Percentiles rank a stretch among this genome's conserved stretches.
Evolutionary conservation across 1,284 basidiomycete genomes (phyloP).

Genomic region (Jaminaea rosea): DNA sequence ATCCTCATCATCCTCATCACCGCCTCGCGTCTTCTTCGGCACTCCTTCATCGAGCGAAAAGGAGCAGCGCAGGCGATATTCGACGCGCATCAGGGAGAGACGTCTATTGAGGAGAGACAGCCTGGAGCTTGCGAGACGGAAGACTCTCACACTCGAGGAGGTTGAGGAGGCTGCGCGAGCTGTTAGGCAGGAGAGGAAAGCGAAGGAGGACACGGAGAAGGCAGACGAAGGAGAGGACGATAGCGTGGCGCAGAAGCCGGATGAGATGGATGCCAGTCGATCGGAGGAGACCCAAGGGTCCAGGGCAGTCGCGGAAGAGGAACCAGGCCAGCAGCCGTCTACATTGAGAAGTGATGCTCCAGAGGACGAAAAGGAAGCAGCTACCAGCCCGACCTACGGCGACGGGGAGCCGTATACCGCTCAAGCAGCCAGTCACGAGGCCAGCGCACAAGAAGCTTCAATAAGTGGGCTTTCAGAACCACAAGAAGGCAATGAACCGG

Average conservation of each 20-base stretch:
- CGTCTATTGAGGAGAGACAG: background rate
- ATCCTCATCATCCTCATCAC: background rate
- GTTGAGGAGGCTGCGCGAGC: background rate
- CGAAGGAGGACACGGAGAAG: background rate
- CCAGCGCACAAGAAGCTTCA: too few species aligned
- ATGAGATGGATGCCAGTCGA: background rate
- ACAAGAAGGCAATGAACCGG: too few species aligned
- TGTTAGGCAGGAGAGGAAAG: background rate
- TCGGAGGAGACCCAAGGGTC: too few species aligned
- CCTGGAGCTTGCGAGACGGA: background rate
- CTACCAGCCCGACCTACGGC: too few species aligned
- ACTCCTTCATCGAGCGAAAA: background rate
- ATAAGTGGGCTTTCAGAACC: too few species aligned
- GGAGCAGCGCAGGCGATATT: background rate
- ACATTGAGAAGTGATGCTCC: too few species aligned
- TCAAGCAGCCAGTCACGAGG: too few species aligned
- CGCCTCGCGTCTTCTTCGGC: conserved; percentile 1
- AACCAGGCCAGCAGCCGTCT: too few species aligned
- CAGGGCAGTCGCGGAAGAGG: too few species aligned
- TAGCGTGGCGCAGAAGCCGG: background rate
- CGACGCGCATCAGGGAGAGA: background rate
- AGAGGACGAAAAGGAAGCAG: too few species aligned
- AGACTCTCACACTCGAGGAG: conserved; percentile 1
- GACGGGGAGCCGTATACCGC: too few species aligned
- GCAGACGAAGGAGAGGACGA: background rate